Evolutionary conservation across 1,139 yeast species (phyloP).

Genomic region (Magnusiomyces sp.): DNA sequence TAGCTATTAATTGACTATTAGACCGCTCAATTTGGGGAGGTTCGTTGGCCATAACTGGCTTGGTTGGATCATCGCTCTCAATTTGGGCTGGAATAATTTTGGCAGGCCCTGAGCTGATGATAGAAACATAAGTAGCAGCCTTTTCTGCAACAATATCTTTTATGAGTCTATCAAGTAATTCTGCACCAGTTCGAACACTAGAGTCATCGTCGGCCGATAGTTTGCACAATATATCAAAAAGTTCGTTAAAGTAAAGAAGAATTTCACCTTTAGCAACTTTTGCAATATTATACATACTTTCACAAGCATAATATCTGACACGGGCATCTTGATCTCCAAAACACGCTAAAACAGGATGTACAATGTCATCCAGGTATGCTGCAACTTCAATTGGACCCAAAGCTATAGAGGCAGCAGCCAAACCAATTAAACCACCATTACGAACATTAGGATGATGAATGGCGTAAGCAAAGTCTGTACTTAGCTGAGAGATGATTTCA

Average conservation of each 20-base stretch:
- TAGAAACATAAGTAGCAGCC: constrained; percentile 84
- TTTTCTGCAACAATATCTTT: constrained; percentile 95
- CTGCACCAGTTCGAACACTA: constrained; percentile 94
- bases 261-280: constrained; percentile 96
- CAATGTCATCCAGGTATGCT: constrained; percentile 69
- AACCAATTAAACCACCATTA: constrained; percentile 67
- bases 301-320: constrained; percentile 95
- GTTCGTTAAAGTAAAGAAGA: constrained; percentile 81
- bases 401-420: constrained; percentile 74
- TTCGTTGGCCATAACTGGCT: constrained; percentile 20
- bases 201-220: constrained; percentile 88
- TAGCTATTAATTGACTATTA: no score
- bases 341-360: constrained; percentile 90
- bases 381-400: constrained; percentile 65
- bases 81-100: constrained; percentile 37
- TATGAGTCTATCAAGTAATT: constrained; percentile 77
- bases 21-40: constrained; percentile 7
- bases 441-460: constrained; percentile 70
- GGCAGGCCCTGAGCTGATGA: constrained; percentile 40
- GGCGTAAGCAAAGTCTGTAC: constrained; percentile 65
- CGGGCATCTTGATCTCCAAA: constrained; percentile 96
- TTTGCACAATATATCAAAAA: constrained; percentile 82
- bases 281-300: constrained; percentile 89
- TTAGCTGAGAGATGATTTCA: constrained; percentile 55
- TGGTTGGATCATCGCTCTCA: constrained; percentile 18